A percentile compares a stretch with the other conserved stretches of the same genome.
These are phyloP conservation scores for Solanum sparsipilum DNA, from an alignment of 257 asterid genomes.

Conservation along the genomic window DNA sequence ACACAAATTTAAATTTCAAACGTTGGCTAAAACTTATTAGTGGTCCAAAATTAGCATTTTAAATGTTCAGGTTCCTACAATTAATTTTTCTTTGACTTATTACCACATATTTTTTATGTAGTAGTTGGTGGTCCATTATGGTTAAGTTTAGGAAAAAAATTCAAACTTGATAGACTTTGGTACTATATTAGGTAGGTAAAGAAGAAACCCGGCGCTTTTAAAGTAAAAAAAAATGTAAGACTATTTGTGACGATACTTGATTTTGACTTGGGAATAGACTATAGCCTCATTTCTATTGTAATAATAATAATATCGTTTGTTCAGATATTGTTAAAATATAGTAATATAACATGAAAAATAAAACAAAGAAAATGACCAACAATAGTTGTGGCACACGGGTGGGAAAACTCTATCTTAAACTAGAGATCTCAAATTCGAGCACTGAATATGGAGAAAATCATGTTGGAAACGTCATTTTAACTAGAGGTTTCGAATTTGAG, in stretches of 20 bases:
- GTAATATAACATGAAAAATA: not conserved
- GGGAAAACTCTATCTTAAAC: accelerated
- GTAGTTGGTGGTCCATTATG: not conserved
- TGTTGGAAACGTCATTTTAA: no score
- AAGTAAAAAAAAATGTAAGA: not conserved
- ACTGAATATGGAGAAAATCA: accelerated
- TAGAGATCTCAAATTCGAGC: not conserved
- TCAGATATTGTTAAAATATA: not conserved
- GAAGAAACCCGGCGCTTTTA: not conserved
- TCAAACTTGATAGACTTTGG: not conserved
- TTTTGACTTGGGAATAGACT: not conserved
- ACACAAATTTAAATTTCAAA: no score
- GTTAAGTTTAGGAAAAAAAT: not conserved
- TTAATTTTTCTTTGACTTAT: not conserved
- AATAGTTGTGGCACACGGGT: accelerated
- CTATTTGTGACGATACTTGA: not conserved
- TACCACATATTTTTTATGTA: not conserved
- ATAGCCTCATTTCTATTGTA: not conserved
- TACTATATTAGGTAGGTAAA: not conserved
- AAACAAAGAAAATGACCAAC: not conserved
- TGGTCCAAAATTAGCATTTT: not conserved
- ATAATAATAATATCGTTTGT: not conserved
- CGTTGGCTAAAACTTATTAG: not conserved
- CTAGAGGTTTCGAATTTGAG: no score
- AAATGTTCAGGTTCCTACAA: not conserved